Conservation (phyloP, 768 basidiomycete genomes). For the Russula ochroleuca region DNA sequence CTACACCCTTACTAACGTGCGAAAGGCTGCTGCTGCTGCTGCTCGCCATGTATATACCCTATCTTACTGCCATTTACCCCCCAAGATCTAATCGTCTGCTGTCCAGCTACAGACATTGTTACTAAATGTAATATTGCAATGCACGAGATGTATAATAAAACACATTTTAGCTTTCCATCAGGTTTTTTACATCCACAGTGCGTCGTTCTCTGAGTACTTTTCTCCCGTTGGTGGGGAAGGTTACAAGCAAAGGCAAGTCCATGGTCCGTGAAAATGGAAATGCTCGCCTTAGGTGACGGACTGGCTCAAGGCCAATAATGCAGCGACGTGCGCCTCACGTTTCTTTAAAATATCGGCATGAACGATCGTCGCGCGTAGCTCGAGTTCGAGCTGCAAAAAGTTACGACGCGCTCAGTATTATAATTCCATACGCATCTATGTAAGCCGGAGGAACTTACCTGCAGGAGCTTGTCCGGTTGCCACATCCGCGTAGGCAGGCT, state of each 20-base stretch:
- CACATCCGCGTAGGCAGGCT: constrained; percentile 90
- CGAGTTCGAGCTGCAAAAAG: constrained; percentile 47
- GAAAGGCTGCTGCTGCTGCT: neutral
- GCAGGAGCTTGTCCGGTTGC: constrained; percentile 85
- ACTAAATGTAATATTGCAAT: neutral
- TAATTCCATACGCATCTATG: neutral
- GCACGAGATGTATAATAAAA: neutral
- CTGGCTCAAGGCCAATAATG: constrained; percentile 34
- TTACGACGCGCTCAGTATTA: neutral
- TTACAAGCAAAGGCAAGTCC: neutral
- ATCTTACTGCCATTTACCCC: neutral
- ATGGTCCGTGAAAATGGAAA: neutral
- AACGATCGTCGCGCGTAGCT: constrained; percentile 47
- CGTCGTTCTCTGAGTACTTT: neutral
- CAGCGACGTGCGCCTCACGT: constrained; percentile 47
- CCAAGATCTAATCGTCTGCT: neutral
- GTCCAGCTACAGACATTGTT: constrained; percentile 1
- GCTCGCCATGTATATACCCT: neutral
- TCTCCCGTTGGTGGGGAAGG: neutral
- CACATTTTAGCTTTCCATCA: neutral
- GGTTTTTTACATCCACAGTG: constrained; percentile 4
- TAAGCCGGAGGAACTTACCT: constrained; percentile 51
- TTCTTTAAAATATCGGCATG: constrained; percentile 53
- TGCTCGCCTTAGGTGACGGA: neutral
- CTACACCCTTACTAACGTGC: neutral